phyloP scores from a whole-genome alignment of 2,329 filamentous ascomycete genomes.

The Neofusicoccum sp. region DNA sequence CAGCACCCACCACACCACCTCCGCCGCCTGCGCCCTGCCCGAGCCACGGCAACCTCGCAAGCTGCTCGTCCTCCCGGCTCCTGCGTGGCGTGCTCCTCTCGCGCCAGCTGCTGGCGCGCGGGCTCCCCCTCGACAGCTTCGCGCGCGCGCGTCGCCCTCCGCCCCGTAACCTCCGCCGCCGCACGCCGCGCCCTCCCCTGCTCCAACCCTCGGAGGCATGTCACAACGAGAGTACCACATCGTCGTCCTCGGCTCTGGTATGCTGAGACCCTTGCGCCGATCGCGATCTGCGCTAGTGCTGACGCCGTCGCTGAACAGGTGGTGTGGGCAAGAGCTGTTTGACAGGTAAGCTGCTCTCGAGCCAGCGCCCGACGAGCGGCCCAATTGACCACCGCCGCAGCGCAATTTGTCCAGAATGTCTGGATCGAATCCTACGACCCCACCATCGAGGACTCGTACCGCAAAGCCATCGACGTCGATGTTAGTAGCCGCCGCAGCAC shows the following conservation, averaged over 20 bases:
- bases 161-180: conserved; percentile 12
- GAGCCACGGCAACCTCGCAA: conserved; percentile 3
- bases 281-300: conserved; percentile 24
- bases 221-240: conserved; percentile 48
- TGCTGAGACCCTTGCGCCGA: conserved; percentile 25
- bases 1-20: conserved; percentile 10
- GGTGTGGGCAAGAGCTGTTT: conserved; percentile 92
- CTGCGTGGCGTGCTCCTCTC: conserved; percentile 18
- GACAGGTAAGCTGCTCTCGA: conserved; percentile 64
- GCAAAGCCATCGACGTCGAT: conserved; percentile 72
- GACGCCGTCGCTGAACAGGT: conserved; percentile 53
- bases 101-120: conserved; percentile 16
- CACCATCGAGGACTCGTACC: conserved; percentile 64
- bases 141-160: not conserved
- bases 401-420: conserved; percentile 91
- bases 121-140: conserved; percentile 5
- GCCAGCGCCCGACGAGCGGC: conserved; percentile 16
- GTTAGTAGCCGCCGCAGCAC: conserved; percentile 56
- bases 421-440: conserved; percentile 80
- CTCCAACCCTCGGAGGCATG: conserved; percentile 30
- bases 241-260: conserved; percentile 46
- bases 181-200: not conserved
- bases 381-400: conserved; percentile 38
- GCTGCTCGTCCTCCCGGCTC: not conserved
- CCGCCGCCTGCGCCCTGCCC: conserved; percentile 17